Evolutionary conservation across 805 yeast genomes (phyloP), one percentile per base, ranked within the genome.

Genomic region (Ogataea degrootiae): DNA sequence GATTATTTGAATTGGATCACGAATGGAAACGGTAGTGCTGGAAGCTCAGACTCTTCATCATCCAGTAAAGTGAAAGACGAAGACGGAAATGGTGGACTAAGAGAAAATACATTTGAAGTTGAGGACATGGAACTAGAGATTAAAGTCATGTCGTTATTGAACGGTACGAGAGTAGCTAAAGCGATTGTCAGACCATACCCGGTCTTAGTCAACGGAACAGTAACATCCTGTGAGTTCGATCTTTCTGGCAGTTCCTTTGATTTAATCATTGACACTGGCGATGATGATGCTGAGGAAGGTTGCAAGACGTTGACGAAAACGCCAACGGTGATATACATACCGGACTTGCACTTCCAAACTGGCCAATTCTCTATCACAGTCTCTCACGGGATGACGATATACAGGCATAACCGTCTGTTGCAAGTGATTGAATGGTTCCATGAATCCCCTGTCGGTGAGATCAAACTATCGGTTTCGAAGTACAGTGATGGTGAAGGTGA

Each of bases 181-280:
- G 89, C 97, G 0, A 77, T 87, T 1, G 67, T 87, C 26, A 73
- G 99, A 41, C 97, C 98, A 2, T 85, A 75, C 53, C 83, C 90
- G 1, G 62, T 82, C 1, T 77, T 83, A 4, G 73, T 84, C 0
- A 73, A 72, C 34, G 98, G 98, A 2, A 56, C 57, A 1, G 74
- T 85, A 14, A 60, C 60, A 6, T 63, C 67, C 17, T 77, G 83
- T 15, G 80, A 74, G 43, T 90, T 90, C 62, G 82, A 86, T 49
- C 55, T 86, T 43, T 65, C 66, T 39, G 61, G 67, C 5, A 69
- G 70, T 19, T 65, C 60, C 29, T 88, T 80, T 60, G 59, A 62
- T 0, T 63, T 88, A 47, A 71, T 74, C 11, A 61, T 90, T 15
- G 53, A 59, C 12, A 62, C 66, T 4, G 31, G 57, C 26, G 19